Evolutionary conservation across 129 eudicot genomes (phyloP), one percentile per base, ranked within the genome.

Genomic region (Arctium lappa): DNA sequence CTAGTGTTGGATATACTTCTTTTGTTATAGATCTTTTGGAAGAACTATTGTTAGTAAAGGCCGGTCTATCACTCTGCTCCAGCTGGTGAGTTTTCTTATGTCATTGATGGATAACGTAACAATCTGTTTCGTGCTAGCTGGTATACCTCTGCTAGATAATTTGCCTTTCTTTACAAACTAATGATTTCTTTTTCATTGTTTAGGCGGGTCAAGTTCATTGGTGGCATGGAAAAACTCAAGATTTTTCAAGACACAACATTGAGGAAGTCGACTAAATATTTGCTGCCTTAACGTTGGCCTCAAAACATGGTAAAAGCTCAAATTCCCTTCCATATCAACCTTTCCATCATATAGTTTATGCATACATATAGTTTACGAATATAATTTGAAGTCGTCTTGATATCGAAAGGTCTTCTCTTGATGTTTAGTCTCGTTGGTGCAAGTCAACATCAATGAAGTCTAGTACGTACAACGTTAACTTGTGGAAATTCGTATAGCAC

Each of bases 351-450:
- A 34, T 3, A 1, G 2, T 34, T 34, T 34, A 34, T 8, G 50
- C 10, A 44, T 46, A 9, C 16, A 46, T 46, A 46, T 46, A 46
- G 56, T 9, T 46, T 46, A 76, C 48, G 62, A n/a, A 68, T 82
- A 16, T 81, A 18, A 39, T 75, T 42, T 33, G 74, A 82, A 36
- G 85, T 73, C 56, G 37, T 62, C 40, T 22, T 66, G 36, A 32
- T 63, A 39, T 12, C 18, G 12, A 15, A 78, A 78, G 38, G 31
- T 44, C 53, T 16, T 40, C 68, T 18, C 74, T 22, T 63, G 37
- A 62, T 37, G 8, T 37, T 78, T 63, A 37, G 81, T 63, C 60
- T 63, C 60, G 8, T 65, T 65, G 53, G 72, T 78, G 81, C 62
- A 65, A 44, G 76, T 69, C 74, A 65, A 40, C 63, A 22, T 66